Conservation (phyloP, 2,329 filamentous ascomycete genomes). For the Pleoardoris graminearum region DNA sequence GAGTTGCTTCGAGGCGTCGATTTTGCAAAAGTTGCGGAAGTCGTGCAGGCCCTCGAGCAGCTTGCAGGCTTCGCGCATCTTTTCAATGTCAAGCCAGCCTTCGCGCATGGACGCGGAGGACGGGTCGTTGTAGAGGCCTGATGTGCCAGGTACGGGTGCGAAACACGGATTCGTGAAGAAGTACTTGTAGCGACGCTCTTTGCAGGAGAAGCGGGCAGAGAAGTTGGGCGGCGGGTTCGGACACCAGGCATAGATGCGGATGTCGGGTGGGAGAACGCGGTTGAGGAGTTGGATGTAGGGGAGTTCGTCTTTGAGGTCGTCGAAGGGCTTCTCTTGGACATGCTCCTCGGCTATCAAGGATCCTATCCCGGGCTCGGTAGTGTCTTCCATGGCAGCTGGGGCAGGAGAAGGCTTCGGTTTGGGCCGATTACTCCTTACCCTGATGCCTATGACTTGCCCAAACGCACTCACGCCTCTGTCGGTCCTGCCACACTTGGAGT, state of each 20-base stretch:
- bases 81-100: conserved; percentile 84
- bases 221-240: conserved; percentile 78
- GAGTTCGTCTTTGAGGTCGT: conserved; percentile 78
- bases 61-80: conserved; percentile 82
- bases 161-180: conserved; percentile 97
- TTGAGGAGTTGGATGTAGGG: conserved; percentile 84
- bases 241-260: conserved; percentile 91
- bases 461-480: conserved; percentile 95
- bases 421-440: conserved; percentile 78
- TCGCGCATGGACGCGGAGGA: conserved; percentile 26
- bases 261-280: conserved; percentile 83
- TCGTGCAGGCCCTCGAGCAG: conserved; percentile 83
- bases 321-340: conserved; percentile 49
- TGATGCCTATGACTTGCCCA: conserved; percentile 86
- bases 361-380: too few species aligned
- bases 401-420: conserved; percentile 12
- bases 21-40: conserved; percentile 96
- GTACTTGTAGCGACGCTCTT: conserved; percentile 89
- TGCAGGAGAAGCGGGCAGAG: conserved; percentile 89
- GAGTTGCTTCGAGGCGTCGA: conserved; percentile 88
- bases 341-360: conserved; percentile 5
- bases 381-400: conserved; percentile 9
- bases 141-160: conserved; percentile 63
- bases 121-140: conserved; percentile 51
- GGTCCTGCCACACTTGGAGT: conserved; percentile 93